A percentile compares a stretch with the other conserved stretches of the same genome.
Evolutionary conservation across 352 stramenopile species (phyloP).

Genomic region (Phytophthora sojae): DNA sequence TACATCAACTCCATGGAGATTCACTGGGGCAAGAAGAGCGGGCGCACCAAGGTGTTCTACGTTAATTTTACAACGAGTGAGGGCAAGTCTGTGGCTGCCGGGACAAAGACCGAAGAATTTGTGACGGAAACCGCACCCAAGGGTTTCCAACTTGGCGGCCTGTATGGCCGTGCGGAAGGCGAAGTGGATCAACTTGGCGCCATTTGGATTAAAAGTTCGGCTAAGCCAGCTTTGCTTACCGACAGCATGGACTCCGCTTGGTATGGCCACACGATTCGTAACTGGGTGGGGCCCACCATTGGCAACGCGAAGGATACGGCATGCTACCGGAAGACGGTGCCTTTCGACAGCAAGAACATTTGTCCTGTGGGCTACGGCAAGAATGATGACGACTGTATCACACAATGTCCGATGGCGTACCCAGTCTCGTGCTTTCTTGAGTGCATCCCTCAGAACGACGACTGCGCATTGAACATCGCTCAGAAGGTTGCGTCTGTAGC

Average conservation of each 20-base stretch:
- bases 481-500: conserved; percentile 25
- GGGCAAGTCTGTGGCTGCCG: conserved; percentile 6
- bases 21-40: conserved; percentile 15
- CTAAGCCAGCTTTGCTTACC: conserved; percentile 2
- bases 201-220: conserved; percentile 15
- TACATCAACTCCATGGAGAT: conserved; percentile 19
- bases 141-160: conserved; percentile 7
- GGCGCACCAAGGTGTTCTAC: conserved; percentile 8
- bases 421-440: conserved; percentile 37
- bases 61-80: conserved; percentile 8
- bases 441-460: conserved; percentile 44
- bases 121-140: conserved; percentile 6
- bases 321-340: conserved; percentile 37
- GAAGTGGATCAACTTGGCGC: conserved; percentile 19
- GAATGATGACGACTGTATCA: conserved; percentile 60
- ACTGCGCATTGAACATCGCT: conserved; percentile 18
- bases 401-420: conserved; percentile 67
- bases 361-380: conserved; percentile 48
- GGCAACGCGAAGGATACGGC: conserved; percentile 36
- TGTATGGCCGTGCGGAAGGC: conserved; percentile 10
- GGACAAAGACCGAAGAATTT: conserved; percentile 14
- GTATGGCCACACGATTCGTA: conserved; percentile 12
- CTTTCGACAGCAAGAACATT: conserved; percentile 35
- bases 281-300: conserved; percentile 31
- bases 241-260: conserved; percentile 3